phyloP scores from a whole-genome alignment of 1,284 basidiomycete species.

The Schizophyllum commune region DNA sequence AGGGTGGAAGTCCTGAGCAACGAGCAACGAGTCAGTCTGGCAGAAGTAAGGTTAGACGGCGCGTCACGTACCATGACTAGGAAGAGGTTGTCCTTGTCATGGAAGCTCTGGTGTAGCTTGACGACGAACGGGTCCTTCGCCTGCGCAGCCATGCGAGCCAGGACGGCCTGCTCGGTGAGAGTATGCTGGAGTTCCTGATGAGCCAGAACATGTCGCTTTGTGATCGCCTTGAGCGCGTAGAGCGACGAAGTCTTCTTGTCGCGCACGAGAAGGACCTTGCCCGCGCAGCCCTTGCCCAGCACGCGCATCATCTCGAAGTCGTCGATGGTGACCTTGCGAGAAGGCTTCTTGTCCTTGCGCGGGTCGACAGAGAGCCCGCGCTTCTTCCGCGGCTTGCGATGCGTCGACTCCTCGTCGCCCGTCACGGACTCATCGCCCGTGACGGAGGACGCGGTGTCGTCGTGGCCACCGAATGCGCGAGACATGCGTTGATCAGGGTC shows the following conservation, averaged over 20 bases:
- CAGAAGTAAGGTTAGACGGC: slow-evolving; percentile 15
- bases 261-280: slow-evolving; percentile 84
- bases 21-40: slow-evolving; percentile 15
- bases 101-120: slow-evolving; percentile 92
- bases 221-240: slow-evolving; percentile 94
- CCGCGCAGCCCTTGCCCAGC: slow-evolving; percentile 93
- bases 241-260: slow-evolving; percentile 65
- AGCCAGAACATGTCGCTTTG: slow-evolving; percentile 90
- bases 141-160: slow-evolving; percentile 83
- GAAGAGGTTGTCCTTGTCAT: slow-evolving; percentile 92
- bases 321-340: slow-evolving; percentile 69
- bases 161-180: slow-evolving; percentile 87
- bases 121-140: slow-evolving; percentile 87
- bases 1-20: slow-evolving; percentile 80
- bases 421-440: slow-evolving; percentile 40
- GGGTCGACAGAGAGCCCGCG: slow-evolving; percentile 37
- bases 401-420: slow-evolving; percentile 56
- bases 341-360: slow-evolving; percentile 39
- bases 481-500: slow-evolving; percentile 59
- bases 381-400: slow-evolving; percentile 36
- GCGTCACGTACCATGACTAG: slow-evolving; percentile 65
- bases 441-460: slow-evolving; percentile 45
- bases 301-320: slow-evolving; percentile 97
- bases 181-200: slow-evolving; percentile 92
- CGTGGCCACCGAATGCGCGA: slow-evolving; percentile 43